These are phyloP conservation scores for Linderniella brevidens DNA, from an alignment of 257 asterid genomes.

Conservation along the genomic window DNA sequence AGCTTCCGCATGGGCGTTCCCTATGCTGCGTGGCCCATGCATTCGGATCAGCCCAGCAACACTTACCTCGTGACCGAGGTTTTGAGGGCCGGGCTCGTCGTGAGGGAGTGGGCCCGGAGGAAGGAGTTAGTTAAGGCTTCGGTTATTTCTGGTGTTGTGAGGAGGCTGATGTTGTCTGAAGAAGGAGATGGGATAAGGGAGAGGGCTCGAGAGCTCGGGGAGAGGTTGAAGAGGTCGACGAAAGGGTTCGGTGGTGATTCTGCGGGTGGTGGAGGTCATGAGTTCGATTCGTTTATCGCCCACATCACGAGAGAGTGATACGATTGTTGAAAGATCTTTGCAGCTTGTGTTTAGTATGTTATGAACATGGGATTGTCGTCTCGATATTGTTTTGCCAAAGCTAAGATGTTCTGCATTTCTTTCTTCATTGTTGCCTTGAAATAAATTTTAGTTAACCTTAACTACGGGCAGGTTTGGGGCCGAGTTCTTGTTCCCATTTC, in stretches of 20 bases:
- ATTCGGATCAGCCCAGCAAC: constrained; percentile 30
- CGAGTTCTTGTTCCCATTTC: no score
- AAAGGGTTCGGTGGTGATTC: constrained; percentile 21
- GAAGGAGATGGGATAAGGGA: constrained; percentile 32
- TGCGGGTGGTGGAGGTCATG: constrained; percentile 5
- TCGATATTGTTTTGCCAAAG: no score
- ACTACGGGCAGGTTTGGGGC: no score
- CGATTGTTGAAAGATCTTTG: no score
- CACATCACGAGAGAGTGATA: constrained; percentile 14
- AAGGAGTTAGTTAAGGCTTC: constrained; percentile 18
- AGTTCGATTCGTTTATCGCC: constrained; percentile 15
- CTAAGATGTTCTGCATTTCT: no score
- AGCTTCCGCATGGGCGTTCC: constrained; percentile 28
- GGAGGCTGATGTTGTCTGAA: constrained; percentile 24
- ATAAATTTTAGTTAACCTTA: no score
- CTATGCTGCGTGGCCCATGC: constrained; percentile 37
- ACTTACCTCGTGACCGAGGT: constrained; percentile 11
- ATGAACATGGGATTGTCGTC: no score
- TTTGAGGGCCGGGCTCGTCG: constrained; percentile 16
- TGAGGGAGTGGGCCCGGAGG: constrained; percentile 21
- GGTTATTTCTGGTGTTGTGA: constrained; percentile 23
- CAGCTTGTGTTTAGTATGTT: no score
- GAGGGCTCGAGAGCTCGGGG: constrained; percentile 20
- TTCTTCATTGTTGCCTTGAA: no score
- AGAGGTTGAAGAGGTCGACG: constrained; percentile 10